These are phyloP conservation scores for Macrophomina tecta DNA, from an alignment of 2,329 filamentous ascomycete genomes.

Conservation along the genomic window DNA sequence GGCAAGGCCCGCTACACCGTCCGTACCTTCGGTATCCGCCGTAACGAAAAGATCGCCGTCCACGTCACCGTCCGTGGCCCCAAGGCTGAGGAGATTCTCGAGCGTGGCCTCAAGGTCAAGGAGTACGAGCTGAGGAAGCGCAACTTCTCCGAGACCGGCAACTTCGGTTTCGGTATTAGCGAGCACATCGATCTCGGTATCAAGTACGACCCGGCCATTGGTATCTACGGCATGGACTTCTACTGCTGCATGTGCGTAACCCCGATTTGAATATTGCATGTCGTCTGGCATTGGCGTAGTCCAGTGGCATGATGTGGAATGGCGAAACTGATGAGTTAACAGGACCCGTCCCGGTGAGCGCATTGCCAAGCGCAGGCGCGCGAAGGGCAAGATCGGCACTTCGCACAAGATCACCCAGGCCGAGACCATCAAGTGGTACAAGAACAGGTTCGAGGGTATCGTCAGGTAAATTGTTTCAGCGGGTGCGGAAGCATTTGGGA, in stretches of 20 bases:
- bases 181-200: constrained; percentile 99
- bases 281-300: not conserved
- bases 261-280: constrained; percentile 41
- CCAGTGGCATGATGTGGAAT: not conserved
- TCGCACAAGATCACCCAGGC: constrained; percentile 91
- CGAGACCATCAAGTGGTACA: constrained; percentile 99
- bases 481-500: constrained; percentile 33
- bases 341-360: constrained; percentile 97
- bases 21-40: constrained; percentile 99
- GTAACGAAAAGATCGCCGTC: constrained; percentile 99
- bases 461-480: constrained; percentile 77
- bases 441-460: constrained; percentile 96
- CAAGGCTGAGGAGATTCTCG: constrained; percentile 99
- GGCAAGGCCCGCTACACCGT: constrained; percentile 99
- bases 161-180: constrained; percentile 99
- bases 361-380: constrained; percentile 91
- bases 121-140: constrained; percentile 99
- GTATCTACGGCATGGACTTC: constrained; percentile 99
- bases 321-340: constrained; percentile 39
- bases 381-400: constrained; percentile 83
- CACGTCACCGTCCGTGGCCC: constrained; percentile 99
- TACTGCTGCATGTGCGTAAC: constrained; percentile 94
- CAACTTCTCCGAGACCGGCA: constrained; percentile 99
- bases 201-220: constrained; percentile 98
- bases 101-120: constrained; percentile 99